Conservation (phyloP, 805 yeast genomes). For the Teunomyces stri region DNA sequence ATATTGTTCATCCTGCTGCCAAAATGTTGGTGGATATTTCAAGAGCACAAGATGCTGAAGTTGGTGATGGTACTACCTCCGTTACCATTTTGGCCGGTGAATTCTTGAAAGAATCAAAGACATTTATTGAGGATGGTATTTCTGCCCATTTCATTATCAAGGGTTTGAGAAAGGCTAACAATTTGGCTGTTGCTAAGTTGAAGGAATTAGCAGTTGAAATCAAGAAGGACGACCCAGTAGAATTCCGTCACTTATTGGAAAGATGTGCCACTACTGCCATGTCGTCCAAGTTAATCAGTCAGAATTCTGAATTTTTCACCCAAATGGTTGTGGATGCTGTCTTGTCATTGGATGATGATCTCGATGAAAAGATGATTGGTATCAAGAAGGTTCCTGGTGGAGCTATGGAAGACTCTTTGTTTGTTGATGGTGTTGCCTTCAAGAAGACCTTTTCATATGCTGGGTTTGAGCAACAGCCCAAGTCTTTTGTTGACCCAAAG, state of each 20-base stretch:
- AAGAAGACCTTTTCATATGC: constrained; percentile 97
- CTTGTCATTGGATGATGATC: constrained; percentile 74
- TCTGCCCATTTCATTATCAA: constrained; percentile 85
- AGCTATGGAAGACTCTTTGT: constrained; percentile 87
- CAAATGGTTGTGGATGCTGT: constrained; percentile 98
- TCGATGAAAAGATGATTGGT: constrained; percentile 89
- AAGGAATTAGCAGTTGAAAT: constrained; percentile 74
- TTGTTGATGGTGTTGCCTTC: constrained; percentile 93
- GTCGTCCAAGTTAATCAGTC: constrained; percentile 90
- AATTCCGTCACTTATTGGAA: constrained; percentile 72
- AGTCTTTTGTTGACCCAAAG: constrained; percentile 74
- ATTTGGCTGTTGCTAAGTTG: constrained; percentile 70
- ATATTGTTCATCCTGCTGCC: constrained; percentile 98
- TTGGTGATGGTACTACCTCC: constrained; percentile 97
- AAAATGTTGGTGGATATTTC: constrained; percentile 92
- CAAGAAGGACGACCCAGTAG: constrained; percentile 43
- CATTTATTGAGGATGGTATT: constrained; percentile 93
- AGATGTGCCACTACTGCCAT: constrained; percentile 96
- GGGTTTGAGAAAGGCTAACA: constrained; percentile 82
- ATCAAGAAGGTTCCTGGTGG: constrained; percentile 96
- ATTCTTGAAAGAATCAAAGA: constrained; percentile 83
- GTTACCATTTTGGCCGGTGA: constrained; percentile 95
- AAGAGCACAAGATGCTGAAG: constrained; percentile 96
- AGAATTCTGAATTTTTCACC: constrained; percentile 85
- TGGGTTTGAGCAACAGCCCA: constrained; percentile 98